Percentiles rank a stretch among this genome's conserved stretches.
phyloP scores from a whole-genome alignment of 306 rosid genomes.

The Ceratonia siliqua region DNA sequence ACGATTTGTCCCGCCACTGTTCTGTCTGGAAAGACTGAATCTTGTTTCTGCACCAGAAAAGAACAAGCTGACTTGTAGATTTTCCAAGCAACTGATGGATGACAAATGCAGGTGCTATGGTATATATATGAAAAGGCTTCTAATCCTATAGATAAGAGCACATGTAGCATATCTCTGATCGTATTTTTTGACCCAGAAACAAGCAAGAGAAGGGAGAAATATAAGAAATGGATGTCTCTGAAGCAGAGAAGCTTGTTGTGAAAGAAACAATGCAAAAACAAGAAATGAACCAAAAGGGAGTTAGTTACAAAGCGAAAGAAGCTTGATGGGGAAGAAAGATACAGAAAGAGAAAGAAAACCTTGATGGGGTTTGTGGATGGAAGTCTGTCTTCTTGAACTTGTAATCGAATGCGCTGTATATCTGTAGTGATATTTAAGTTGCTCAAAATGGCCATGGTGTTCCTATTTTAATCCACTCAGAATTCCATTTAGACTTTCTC shows the following conservation, averaged over 20 bases:
- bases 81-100: constrained; percentile 10
- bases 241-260: constrained; percentile 29
- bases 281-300: constrained; percentile 33
- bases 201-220: not conserved
- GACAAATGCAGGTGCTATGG: not conserved
- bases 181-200: not conserved
- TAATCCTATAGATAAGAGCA: not conserved
- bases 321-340: constrained; percentile 28
- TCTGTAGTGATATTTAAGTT: constrained; percentile 3
- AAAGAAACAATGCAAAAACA: constrained; percentile 14
- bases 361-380: constrained; percentile 37
- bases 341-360: constrained; percentile 33
- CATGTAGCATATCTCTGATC: not conserved
- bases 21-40: constrained; percentile 35
- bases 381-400: constrained; percentile 41
- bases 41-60: constrained; percentile 44
- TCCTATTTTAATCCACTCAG: constrained; percentile 3
- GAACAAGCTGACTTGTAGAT: constrained; percentile 11
- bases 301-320: constrained; percentile 23
- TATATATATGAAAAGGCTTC: not conserved
- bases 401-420: constrained; percentile 14
- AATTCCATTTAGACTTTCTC: constrained; percentile 17
- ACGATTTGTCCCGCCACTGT: constrained; percentile 31
- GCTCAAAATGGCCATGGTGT: constrained; percentile 27
- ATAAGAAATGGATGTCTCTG: constrained; percentile 23